Evolutionary conservation across 345 rosid species (phyloP).

Genomic region (Noccaea bulbosa): DNA sequence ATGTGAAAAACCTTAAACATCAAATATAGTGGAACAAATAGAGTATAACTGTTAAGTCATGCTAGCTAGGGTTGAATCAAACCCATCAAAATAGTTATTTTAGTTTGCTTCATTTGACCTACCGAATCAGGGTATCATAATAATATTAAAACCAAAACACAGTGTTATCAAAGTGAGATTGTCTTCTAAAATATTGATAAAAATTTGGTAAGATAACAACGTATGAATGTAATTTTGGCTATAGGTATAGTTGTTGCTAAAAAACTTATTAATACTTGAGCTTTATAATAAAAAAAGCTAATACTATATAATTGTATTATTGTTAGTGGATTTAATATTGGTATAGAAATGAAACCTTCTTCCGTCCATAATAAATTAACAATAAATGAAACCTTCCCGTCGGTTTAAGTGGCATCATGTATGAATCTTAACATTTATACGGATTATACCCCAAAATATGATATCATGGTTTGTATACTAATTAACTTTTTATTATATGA

Average conservation of each 20-base stretch:
- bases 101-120: no score
- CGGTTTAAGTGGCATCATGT: not conserved
- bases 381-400: not conserved
- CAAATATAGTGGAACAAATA: no score
- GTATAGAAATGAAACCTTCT: not conserved
- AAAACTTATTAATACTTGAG: not conserved
- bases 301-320: not conserved
- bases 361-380: not conserved
- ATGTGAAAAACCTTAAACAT: no score
- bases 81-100: no score
- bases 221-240: no score
- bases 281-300: no score
- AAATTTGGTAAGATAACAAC: not conserved
- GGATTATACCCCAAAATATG: not conserved
- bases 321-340: not conserved
- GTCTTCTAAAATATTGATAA: not conserved
- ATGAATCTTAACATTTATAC: no score
- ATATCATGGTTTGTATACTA: not conserved
- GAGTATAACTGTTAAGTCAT: no score
- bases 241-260: not conserved
- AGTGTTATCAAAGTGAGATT: no score
- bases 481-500: not conserved
- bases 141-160: no score
- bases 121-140: no score
- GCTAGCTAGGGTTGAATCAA: no score